Conservation (phyloP, 805 yeast species). For the Naumovozyma dairenensis region DNA sequence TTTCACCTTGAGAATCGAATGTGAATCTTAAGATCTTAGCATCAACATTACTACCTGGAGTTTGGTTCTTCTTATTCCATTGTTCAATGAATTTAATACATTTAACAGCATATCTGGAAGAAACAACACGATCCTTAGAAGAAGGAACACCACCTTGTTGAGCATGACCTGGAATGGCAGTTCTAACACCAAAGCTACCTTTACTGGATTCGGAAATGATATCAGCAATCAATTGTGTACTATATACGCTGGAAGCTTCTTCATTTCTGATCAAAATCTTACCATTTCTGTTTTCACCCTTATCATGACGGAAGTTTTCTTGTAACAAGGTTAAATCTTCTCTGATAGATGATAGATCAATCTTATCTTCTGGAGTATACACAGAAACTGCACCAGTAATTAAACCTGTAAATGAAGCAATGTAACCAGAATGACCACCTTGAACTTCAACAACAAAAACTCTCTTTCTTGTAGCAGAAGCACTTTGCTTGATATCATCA, state of each 20-base stretch:
- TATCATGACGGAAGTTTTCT: conserved; percentile 59
- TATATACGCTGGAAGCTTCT: conserved; percentile 70
- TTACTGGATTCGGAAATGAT: conserved; percentile 72
- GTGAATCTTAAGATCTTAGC: conserved; percentile 42
- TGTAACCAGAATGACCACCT: conserved; percentile 93
- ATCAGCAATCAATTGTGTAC: conserved; percentile 73
- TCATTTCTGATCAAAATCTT: conserved; percentile 78
- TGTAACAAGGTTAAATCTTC: conserved; percentile 65
- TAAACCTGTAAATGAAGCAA: conserved; percentile 77
- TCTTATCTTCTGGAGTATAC: conserved; percentile 82
- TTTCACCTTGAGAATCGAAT: conserved; percentile 38
- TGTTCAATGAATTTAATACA: conserved; percentile 84
- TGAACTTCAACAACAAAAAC: conserved; percentile 96
- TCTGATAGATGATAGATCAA: conserved; percentile 55
- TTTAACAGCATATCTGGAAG: conserved; percentile 81
- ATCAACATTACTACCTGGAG: conserved; percentile 27
- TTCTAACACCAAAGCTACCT: conserved; percentile 77
- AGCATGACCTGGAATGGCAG: conserved; percentile 96
- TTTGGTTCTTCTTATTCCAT: conserved; percentile 33
- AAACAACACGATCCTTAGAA: conserved; percentile 85
- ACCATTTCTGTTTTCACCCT: conserved; percentile 76
- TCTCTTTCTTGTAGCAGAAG: conserved; percentile 87
- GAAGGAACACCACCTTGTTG: conserved; percentile 97
- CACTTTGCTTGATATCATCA: conserved; percentile 90
- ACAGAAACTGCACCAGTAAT: conserved; percentile 87